A percentile compares a stretch with the other conserved stretches of the same genome.
Evolutionary conservation across 371 early-diverging fungal species (phyloP).

Genomic region (Mucor lusitanicus): DNA sequence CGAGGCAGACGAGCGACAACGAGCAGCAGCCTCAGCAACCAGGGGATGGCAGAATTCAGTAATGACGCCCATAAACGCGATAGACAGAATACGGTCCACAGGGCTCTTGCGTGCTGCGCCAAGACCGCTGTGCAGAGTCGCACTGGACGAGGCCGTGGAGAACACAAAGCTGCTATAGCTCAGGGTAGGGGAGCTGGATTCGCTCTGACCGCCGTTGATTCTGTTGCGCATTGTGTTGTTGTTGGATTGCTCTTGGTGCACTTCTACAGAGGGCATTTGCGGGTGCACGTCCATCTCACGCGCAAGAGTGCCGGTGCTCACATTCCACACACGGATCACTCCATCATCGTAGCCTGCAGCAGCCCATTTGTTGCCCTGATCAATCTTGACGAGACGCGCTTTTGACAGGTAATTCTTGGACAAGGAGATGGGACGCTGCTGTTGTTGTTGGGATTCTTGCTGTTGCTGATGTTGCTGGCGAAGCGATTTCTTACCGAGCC

Average conservation of each 20-base stretch:
- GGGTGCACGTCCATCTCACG: conserved; percentile 19
- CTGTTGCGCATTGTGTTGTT: conserved; percentile 4
- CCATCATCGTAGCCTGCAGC: conserved; percentile 35
- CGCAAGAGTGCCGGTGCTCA: conserved; percentile 17
- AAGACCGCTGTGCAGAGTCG: not conserved
- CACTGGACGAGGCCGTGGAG: not conserved
- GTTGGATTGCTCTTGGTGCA: conserved; percentile 3
- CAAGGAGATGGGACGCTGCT: not conserved
- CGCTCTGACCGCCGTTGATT: not conserved
- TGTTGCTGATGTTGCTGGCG: not conserved
- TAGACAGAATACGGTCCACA: conserved; percentile 18
- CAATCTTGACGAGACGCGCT: conserved; percentile 27
- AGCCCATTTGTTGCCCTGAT: conserved; percentile 32
- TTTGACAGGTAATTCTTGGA: conserved; percentile 8
- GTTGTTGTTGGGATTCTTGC: not conserved
- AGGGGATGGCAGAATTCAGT: conserved; percentile 21
- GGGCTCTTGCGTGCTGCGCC: not conserved
- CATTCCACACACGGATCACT: conserved; percentile 33
- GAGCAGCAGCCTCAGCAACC: conserved; percentile 19
- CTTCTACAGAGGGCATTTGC: conserved; percentile 6
- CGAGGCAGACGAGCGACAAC: not conserved
- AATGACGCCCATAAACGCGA: conserved; percentile 19
- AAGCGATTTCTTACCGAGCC: not conserved
- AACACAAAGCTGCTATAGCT: not conserved
- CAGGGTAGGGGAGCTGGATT: not conserved